phyloP scores from a whole-genome alignment of 2,329 filamentous ascomycete species.

The Neofusicoccum parvum region DNA sequence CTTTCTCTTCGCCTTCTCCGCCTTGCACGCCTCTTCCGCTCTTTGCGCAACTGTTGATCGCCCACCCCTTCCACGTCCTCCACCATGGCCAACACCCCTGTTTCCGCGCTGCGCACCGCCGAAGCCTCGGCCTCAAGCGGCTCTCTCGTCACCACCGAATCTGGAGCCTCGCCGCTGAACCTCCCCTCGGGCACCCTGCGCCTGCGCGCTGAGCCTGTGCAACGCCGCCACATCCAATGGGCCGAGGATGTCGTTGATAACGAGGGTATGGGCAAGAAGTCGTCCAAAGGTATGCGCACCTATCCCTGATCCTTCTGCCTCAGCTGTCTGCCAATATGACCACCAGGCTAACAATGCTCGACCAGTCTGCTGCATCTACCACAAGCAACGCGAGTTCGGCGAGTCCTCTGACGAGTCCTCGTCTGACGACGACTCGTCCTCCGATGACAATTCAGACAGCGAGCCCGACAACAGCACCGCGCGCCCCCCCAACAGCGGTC shows the following conservation, averaged over 20 bases:
- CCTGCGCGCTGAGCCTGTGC: conserved; percentile 45
- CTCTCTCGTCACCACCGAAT: conserved; percentile 33
- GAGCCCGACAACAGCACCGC: conserved; percentile 54
- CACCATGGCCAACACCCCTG: conserved; percentile 27
- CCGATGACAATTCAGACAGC: conserved; percentile 58
- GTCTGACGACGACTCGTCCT: conserved; percentile 65
- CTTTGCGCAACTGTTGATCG: background rate
- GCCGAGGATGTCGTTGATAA: conserved; percentile 93
- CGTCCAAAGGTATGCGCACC: conserved; percentile 73
- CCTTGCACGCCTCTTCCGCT: conserved; percentile 12
- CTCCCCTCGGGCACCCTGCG: conserved; percentile 40
- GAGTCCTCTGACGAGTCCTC: conserved; percentile 75
- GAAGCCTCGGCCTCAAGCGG: conserved; percentile 20
- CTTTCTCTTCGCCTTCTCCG: background rate
- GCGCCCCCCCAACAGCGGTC: conserved; percentile 38
- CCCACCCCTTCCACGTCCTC: conserved; percentile 25
- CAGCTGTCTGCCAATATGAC: background rate
- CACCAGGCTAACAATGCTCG: conserved; percentile 23
- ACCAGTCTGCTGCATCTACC: conserved; percentile 98
- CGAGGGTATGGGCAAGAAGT: conserved; percentile 91
- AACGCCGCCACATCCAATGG: conserved; percentile 77
- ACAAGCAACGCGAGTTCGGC: conserved; percentile 68
- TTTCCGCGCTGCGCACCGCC: conserved; percentile 27
- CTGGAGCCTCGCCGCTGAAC: conserved; percentile 36
- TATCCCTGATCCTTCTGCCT: background rate